Evolutionary conservation across 805 yeast species (phyloP).

Genomic region (Zygosaccharomyces pseudorouxii): DNA sequence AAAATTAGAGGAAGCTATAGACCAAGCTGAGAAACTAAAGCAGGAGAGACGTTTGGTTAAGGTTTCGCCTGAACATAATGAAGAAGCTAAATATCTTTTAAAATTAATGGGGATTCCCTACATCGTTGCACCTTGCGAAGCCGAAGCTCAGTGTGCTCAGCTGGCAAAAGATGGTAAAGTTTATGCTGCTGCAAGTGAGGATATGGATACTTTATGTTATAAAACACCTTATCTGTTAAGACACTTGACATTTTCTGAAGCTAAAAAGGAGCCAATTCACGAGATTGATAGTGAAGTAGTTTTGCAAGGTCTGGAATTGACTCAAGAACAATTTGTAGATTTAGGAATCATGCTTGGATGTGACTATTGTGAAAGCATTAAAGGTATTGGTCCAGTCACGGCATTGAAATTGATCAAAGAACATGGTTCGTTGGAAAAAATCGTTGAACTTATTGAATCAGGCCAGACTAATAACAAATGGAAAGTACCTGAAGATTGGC

Average conservation of each 20-base stretch:
- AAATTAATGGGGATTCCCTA: constrained; percentile 92
- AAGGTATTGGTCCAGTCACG: constrained; percentile 94
- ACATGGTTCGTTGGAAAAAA: constrained; percentile 73
- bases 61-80: constrained; percentile 87
- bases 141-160: constrained; percentile 97
- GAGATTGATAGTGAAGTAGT: constrained; percentile 69
- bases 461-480: constrained; percentile 52
- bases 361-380: constrained; percentile 93
- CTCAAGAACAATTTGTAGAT: constrained; percentile 72
- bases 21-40: constrained; percentile 66
- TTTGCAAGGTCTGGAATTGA: constrained; percentile 72
- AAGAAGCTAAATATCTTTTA: constrained; percentile 80
- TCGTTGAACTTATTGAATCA: constrained; percentile 56
- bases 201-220: constrained; percentile 97
- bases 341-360: constrained; percentile 92
- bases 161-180: constrained; percentile 86
- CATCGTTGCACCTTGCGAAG: constrained; percentile 94
- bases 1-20: constrained; percentile 68
- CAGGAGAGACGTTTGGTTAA: constrained; percentile 80
- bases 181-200: constrained; percentile 96
- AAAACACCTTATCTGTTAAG: constrained; percentile 78
- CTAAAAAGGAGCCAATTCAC: constrained; percentile 85
- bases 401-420: constrained; percentile 86
- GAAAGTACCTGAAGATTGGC: constrained; percentile 93
- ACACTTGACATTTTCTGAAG: constrained; percentile 91